Evolutionary conservation across 2,329 filamentous ascomycete genomes (phyloP).

Genomic region (Setomelanomma holmii): DNA sequence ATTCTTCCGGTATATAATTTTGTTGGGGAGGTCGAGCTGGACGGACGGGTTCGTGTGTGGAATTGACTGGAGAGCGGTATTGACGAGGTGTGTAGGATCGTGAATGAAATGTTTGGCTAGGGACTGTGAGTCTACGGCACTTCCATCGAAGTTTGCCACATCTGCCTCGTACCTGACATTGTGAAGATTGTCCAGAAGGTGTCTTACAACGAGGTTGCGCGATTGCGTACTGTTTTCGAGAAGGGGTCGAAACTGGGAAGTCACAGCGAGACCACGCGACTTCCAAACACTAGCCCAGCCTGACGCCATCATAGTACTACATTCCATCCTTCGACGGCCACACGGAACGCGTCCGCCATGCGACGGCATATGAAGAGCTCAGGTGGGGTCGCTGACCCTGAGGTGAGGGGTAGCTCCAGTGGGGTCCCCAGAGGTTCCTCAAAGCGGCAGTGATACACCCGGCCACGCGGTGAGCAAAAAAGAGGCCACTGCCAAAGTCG

Average conservation of each 20-base stretch:
- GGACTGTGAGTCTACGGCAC: neutral
- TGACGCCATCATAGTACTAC: too few relatives aligned
- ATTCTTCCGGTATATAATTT: conserved; percentile 61
- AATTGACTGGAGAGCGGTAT: conserved; percentile 75
- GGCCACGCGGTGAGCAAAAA: too few relatives aligned
- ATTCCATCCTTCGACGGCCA: neutral
- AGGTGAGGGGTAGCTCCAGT: conserved; percentile 2
- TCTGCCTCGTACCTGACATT: conserved; percentile 3
- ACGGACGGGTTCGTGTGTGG: conserved; percentile 86
- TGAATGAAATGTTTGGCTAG: conserved; percentile 86
- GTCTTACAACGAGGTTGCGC: neutral
- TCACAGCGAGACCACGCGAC: neutral
- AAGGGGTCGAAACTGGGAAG: neutral
- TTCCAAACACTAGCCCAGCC: neutral
- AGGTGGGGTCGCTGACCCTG: conserved; percentile 5
- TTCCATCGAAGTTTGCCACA: neutral
- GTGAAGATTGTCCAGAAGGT: neutral
- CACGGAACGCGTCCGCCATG: neutral
- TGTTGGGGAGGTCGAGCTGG: conserved; percentile 78
- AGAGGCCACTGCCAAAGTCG: too few relatives aligned
- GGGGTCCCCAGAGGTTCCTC: too few relatives aligned
- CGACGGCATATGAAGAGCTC: neutral
- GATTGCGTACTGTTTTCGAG: neutral
- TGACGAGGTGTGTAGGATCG: conserved; percentile 80
- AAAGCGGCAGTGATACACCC: too few relatives aligned